phyloP scores from a whole-genome alignment of 23 red algal genomes.

The Gracilariopsis chorda region DNA sequence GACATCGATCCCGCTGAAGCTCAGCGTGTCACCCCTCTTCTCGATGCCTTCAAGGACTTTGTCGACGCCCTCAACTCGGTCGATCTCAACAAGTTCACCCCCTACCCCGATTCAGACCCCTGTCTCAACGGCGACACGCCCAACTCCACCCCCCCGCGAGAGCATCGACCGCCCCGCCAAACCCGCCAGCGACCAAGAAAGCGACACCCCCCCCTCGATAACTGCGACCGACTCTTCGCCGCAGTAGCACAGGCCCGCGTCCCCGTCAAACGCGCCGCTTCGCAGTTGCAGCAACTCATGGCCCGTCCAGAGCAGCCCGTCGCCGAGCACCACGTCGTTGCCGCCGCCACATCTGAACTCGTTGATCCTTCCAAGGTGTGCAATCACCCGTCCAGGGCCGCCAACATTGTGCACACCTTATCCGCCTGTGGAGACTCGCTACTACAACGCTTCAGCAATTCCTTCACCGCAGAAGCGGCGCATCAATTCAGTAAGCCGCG shows the following conservation, averaged over 20 bases:
- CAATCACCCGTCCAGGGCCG: neutral
- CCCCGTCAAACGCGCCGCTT: slow-evolving; percentile 4
- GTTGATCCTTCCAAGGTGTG: neutral
- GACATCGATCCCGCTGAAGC: slow-evolving; percentile 3
- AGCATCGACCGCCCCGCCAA: neutral
- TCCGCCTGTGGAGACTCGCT: neutral
- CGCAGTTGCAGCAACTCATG: neutral
- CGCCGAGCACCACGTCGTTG: neutral
- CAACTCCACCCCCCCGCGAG: neutral
- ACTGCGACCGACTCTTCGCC: neutral
- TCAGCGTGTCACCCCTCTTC: neutral
- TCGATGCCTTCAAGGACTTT: neutral
- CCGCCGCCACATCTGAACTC: neutral
- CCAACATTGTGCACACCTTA: neutral
- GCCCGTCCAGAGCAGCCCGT: neutral
- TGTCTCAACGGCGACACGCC: neutral
- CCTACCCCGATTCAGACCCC: neutral
- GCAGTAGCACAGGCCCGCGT: neutral
- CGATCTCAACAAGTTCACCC: neutral
- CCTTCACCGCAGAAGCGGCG: neutral
- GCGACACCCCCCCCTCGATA: neutral
- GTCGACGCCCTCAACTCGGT: neutral
- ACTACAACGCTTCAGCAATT: neutral
- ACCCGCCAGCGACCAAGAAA: neutral
- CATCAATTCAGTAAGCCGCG: neutral